Percentiles rank a stretch among this genome's conserved stretches.
phyloP scores from a whole-genome alignment of 2,329 filamentous ascomycete species.

The Talaromyces sp. region DNA sequence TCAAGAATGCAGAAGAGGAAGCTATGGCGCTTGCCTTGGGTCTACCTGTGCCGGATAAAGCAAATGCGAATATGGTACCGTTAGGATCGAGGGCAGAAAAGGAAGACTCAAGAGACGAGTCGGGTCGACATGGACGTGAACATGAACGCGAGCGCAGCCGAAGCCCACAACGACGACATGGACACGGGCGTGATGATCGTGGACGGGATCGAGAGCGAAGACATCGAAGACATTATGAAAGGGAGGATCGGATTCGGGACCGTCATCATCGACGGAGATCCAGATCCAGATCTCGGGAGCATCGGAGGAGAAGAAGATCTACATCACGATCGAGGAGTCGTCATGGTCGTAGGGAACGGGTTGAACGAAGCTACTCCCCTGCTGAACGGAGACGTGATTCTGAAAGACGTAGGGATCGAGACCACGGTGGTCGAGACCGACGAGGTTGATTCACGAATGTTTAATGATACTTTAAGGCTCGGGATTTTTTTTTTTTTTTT shows the following conservation, averaged over 20 bases:
- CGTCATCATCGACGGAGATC: constrained; percentile 34
- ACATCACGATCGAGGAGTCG: constrained; percentile 34
- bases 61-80: constrained; percentile 66
- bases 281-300: constrained; percentile 33
- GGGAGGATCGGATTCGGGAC: constrained; percentile 27
- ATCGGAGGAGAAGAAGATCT: constrained; percentile 23
- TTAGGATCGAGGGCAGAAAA: constrained; percentile 51
- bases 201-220: constrained; percentile 50
- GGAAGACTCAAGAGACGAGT: constrained; percentile 29
- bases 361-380: constrained; percentile 28
- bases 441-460: constrained; percentile 16
- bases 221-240: constrained; percentile 37
- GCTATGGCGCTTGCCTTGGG: constrained; percentile 83
- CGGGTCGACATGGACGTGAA: constrained; percentile 30
- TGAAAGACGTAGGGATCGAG: constrained; percentile 31
- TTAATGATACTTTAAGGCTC: neutral
- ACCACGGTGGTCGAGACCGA: constrained; percentile 29
- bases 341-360: constrained; percentile 30
- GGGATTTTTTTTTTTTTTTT: neutral
- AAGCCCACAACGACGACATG: constrained; percentile 36
- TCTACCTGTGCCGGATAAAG: constrained; percentile 66
- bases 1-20: constrained; percentile 93
- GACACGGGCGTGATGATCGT: constrained; percentile 34
- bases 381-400: constrained; percentile 26
- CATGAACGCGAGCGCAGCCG: constrained; percentile 19